phyloP scores from a whole-genome alignment of 495 filamentous ascomycete genomes.

The Hamigera avellanea region DNA sequence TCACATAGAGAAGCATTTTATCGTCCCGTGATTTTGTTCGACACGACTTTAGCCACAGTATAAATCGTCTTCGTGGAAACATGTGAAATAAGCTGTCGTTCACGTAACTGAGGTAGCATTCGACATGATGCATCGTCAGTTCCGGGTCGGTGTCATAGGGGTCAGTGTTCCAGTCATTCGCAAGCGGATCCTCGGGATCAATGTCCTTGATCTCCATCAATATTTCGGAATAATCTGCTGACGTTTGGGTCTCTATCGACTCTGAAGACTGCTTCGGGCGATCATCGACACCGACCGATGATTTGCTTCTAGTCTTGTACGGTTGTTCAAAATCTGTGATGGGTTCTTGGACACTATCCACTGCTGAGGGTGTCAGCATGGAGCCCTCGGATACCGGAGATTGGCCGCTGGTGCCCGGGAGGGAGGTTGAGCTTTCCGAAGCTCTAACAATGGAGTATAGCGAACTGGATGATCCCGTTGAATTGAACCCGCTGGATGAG shows the following conservation, averaged over 20 bases:
- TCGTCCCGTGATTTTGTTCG: slow-evolving; percentile 48
- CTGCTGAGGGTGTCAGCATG: slow-evolving; percentile 17
- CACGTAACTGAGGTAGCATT: slow-evolving; percentile 42
- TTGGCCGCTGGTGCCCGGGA: slow-evolving; percentile 22
- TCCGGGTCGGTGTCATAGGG: slow-evolving; percentile 45
- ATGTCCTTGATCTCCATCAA: slow-evolving; percentile 21
- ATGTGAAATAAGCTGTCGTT: slow-evolving; percentile 43
- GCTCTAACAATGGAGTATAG: slow-evolving; percentile 23
- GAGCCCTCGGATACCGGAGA: slow-evolving; percentile 26
- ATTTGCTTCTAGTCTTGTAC: slow-evolving; percentile 10
- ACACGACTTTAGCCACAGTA: slow-evolving; percentile 40
- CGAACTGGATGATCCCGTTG: slow-evolving; percentile 22
- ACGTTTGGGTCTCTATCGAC: slow-evolving; percentile 6
- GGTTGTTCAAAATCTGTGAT: slow-evolving; percentile 17
- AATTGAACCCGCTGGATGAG: slow-evolving; percentile 6
- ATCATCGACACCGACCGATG: slow-evolving; percentile 9
- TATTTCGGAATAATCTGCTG: slow-evolving; percentile 22
- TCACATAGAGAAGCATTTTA: slow-evolving; percentile 57
- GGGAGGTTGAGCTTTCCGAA: slow-evolving; percentile 23
- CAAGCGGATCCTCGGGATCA: slow-evolving; percentile 32
- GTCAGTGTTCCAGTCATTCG: slow-evolving; percentile 50
- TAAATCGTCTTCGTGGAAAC: slow-evolving; percentile 43
- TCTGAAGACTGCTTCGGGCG: slow-evolving; percentile 4
- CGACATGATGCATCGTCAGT: slow-evolving; percentile 36
- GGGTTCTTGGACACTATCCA: slow-evolving; percentile 16